Base-by-base conservation (phyloP, 805 yeast species). In the Candida gorgasii region DNA sequence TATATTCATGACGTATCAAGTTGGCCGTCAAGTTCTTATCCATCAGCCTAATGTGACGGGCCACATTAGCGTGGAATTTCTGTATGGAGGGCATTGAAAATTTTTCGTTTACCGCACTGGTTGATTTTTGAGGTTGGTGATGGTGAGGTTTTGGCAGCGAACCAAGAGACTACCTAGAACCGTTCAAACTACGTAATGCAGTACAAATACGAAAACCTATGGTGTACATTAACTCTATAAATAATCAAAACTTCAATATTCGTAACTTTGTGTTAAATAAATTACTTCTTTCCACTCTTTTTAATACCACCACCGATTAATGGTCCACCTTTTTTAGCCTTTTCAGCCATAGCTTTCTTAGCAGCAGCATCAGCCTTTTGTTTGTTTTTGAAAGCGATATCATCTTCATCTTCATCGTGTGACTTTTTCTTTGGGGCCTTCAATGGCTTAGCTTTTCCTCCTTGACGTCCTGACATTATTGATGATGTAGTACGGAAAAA, bases 351-450 rank as follows among this genome's bases (percentile, higher is more conserved):
- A 42, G 86, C 95, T 70, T 90, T 92, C 69, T 82, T 83, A 22
- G 97, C 96, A 61, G 86, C 86, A 54, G 92, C 96, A 49, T 87
- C 97, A 44, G 95, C 96, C 66, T 85, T 88, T 73, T 89, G 95
- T 76, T 89, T 90, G 59, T 85, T 92, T 73, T 88, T 88, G 78
- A 82, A 89, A 4, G 97, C 97, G 20, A 75, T 42, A 50, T 89
- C 97, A 46, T 90, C 97, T 2, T 90, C 97, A 63, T 89, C 95
- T 48, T 69, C 63, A 22, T 84, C 89, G 48, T 82, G 85, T 43
- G 72, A 74, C 59, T 78, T 77, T 79, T 89, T 89, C 84, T 87
- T 92, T 54, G 92, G 86, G 7, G 81, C 82, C 79, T 85, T 85
- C 54, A 86, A 73, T 72, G 89, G 97, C 81, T 90, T 90, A 46